Base-by-base conservation (phyloP, 495 filamentous ascomycete species). In the Sphaerosporella brunnea region DNA sequence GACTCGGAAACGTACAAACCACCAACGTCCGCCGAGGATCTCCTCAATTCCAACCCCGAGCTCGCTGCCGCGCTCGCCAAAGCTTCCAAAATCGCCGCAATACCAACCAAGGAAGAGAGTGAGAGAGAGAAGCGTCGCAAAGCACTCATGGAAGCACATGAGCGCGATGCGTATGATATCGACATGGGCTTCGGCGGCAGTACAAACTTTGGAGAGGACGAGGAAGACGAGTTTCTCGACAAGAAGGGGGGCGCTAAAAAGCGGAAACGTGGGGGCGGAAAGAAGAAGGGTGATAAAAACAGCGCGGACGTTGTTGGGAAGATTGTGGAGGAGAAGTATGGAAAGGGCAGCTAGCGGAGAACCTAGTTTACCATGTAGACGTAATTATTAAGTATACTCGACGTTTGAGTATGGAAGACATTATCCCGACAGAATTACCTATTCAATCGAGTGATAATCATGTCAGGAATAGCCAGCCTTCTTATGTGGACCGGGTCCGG, bases 101-200 rank as follows among this genome's bases (percentile, higher is more conserved):
- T 68, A 35, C 62, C 66, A 4, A 51, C 67, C 4, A 65, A 62
- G 1, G 66, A 68, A 19, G 71, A 73, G 23, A 60, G 60, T 36
- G 64, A 25, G 59, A 72, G 72, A 34, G 69, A 74, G 32, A 75
- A 74, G 46, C 80, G 78, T 20, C 75, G 79, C 16, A 77, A 74
- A 58, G 77, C 75, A 49, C 80, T 94, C 66, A 65, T 94, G 8
- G 73, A 82, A 53, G 72, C 77, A 36, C 73, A 78, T 36, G 80
- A 81, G 51, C 73, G 87, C 36, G 90, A 97, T 64, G 77, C 82
- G 9, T 82, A 86, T 36, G 90, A 97, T 64, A 73, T 97, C 66
- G 90, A 97, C 55, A 69, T 94, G 63, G 90, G 85, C 25, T 96
- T 97, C 59, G 90, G 92, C 4, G 79, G 79, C 13, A 85, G 79